These are phyloP conservation scores for Phytophthora hybrid DNA, from an alignment of 352 stramenopile genomes.

Conservation along the genomic window DNA sequence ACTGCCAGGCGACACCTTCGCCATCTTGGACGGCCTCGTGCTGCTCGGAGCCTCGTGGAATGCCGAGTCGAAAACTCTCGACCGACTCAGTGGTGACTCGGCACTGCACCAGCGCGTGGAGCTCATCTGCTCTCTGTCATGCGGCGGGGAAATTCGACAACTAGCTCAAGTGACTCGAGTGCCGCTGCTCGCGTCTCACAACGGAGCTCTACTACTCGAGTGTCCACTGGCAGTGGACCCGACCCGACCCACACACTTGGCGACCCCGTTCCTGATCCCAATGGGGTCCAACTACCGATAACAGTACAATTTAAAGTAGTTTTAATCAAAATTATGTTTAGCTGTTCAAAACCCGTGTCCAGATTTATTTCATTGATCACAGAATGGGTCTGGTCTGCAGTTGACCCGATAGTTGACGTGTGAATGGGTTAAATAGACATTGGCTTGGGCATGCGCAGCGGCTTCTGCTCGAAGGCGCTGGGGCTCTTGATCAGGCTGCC, in stretches of 20 bases:
- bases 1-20: slow-evolving; percentile 18
- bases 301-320: neutral
- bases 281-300: slow-evolving; percentile 24
- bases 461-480: slow-evolving; percentile 64
- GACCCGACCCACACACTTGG: slow-evolving; percentile 3
- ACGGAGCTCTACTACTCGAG: slow-evolving; percentile 24
- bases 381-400: neutral
- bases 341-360: neutral
- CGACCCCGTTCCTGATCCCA: slow-evolving; percentile 22
- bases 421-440: slow-evolving; percentile 57
- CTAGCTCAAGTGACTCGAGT: slow-evolving; percentile 1
- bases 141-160: neutral
- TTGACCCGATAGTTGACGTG: too few relatives aligned
- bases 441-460: slow-evolving; percentile 72
- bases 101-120: slow-evolving; percentile 30
- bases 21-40: slow-evolving; percentile 43
- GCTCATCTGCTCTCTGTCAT: slow-evolving; percentile 14
- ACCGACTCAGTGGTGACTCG: neutral
- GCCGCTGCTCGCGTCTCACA: slow-evolving; percentile 17
- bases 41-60: slow-evolving; percentile 47
- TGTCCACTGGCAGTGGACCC: slow-evolving; percentile 20
- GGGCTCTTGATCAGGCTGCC: slow-evolving; percentile 52
- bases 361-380: neutral
- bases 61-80: slow-evolving; percentile 17
- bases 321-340: too few relatives aligned